Conservation (phyloP, 2,329 filamentous ascomycete species). For the Colletotrichum musae region DNA sequence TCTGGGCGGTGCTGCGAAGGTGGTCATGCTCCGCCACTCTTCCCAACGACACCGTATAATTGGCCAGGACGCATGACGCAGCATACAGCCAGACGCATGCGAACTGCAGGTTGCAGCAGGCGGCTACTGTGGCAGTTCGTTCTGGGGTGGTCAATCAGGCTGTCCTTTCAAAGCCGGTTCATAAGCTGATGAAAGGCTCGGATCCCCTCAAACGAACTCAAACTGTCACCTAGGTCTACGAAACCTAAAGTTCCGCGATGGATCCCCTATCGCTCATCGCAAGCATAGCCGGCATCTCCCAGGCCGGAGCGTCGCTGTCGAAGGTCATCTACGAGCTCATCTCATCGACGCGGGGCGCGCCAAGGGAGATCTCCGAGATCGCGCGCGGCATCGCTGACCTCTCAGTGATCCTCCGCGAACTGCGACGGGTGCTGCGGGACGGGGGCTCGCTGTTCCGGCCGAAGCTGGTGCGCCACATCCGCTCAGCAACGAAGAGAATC, state of each 20-base stretch:
- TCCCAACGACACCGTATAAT: no score
- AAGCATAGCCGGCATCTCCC: neutral
- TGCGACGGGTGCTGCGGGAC: neutral
- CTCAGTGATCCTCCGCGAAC: neutral
- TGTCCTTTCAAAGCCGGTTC: no score
- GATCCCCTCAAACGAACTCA: no score
- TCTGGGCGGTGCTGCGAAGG: no score
- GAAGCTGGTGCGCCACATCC: neutral
- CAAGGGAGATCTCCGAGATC: neutral
- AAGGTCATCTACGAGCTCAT: neutral
- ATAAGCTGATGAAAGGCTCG: no score
- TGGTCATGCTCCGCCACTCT: no score
- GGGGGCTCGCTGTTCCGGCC: neutral
- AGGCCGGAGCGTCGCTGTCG: neutral
- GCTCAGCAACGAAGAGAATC: neutral
- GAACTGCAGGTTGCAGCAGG: no score
- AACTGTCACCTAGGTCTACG: no score
- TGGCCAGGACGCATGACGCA: no score
- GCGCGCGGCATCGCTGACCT: neutral
- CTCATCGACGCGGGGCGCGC: neutral
- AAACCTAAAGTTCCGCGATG: neutral
- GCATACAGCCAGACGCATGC: no score
- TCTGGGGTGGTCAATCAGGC: no score
- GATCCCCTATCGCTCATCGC: neutral
- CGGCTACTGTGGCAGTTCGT: no score